Base-by-base conservation (phyloP, 345 rosid species). In the Heritiera fomes region DNA sequence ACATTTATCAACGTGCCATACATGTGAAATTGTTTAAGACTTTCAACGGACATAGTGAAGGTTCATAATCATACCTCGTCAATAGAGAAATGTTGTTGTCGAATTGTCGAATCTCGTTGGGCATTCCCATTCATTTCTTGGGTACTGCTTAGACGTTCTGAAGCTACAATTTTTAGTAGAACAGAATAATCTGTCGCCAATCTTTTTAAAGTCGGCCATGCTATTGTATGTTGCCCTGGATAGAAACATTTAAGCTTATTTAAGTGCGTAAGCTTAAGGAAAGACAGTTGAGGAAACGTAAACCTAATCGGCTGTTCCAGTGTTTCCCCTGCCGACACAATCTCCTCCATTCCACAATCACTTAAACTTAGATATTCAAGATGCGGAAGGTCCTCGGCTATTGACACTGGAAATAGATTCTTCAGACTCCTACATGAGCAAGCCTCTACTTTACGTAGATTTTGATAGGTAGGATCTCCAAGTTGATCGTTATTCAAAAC, bases 371-470 rank as follows among this genome's bases (percentile, higher is more conserved):
- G 28, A 32, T 32, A 11, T 20, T 65, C 43, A 47, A 85, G 77
- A 55, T 56, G 58, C 7, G 0, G 2, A 6, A 86, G 83, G 2
- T 11, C 72, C 43, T 7, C 81, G 6, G 78, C 83, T 3, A 75
- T 1, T 1, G 83, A 70, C 8, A 40, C 53, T 23, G 85, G 67
- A 32, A 83, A 70, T 1, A 82, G 8, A 72, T 46, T 14, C 12
- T 46, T n/a, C 0, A 83, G 4, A 15, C 23, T 32, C 5, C 0
- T 7, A 40, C 82, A 79, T 0, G 1, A 1, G 0, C 0, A 0
- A 7, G 71, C 78, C 1, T 5, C 12, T 30, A 83, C 0, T 5
- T 3, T 4, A 0, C 23, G 23, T 46, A 85, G 6, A 34, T 76
- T 81, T 28, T 2, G 53, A 1, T 80, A 76, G 41, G 11, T 49